phyloP scores from a whole-genome alignment of 2,329 filamentous ascomycete genomes.

The Penicillium sp. region DNA sequence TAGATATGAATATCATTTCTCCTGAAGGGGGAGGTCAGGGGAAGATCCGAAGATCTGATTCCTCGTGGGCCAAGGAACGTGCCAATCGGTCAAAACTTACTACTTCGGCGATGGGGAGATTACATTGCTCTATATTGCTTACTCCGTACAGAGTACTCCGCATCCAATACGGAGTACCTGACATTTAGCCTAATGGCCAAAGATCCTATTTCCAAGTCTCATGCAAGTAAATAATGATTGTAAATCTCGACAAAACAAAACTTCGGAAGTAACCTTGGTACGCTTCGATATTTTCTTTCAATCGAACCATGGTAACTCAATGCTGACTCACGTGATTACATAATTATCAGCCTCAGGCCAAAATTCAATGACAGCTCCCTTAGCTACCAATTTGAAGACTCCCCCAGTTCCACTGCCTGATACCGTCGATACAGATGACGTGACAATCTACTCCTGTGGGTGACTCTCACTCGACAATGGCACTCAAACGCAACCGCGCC shows the following conservation, averaged over 20 bases:
- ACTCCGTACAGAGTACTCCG: too few relatives aligned
- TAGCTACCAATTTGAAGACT: neutral
- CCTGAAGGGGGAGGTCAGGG: neutral
- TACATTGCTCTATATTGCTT: too few relatives aligned
- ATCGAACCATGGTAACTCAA: neutral
- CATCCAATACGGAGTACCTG: too few relatives aligned
- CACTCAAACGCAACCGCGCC: conserved; percentile 75
- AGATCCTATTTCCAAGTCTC: too few relatives aligned
- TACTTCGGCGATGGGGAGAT: too few relatives aligned
- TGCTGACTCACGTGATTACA: neutral
- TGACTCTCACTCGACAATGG: conserved; percentile 48
- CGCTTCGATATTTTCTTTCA: too few relatives aligned
- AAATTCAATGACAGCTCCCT: neutral
- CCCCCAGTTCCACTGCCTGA: neutral
- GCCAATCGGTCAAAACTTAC: neutral
- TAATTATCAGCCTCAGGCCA: neutral
- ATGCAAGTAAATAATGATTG: too few relatives aligned
- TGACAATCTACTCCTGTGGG: conserved; percentile 1
- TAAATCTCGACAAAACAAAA: too few relatives aligned
- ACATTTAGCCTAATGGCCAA: too few relatives aligned
- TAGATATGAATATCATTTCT: neutral
- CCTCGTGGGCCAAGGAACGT: conserved; percentile 5
- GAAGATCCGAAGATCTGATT: conserved; percentile 1
- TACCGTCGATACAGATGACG: conserved; percentile 3
- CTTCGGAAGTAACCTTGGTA: too few relatives aligned